phyloP scores from a whole-genome alignment of 352 stramenopile genomes.

The Phytophthora palmivora region DNA sequence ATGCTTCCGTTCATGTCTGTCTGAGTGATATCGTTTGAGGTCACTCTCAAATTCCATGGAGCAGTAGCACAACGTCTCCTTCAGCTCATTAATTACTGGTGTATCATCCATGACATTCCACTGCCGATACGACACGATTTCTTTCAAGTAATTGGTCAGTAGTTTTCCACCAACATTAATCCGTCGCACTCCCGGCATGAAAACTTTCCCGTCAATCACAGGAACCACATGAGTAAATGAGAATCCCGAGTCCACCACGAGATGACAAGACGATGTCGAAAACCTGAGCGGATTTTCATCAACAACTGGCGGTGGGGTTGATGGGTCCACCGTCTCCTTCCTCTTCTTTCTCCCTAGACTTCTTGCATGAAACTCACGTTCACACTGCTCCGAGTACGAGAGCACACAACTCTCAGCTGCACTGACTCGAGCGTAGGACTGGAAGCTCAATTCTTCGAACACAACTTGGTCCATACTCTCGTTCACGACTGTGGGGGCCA shows the following conservation, averaged over 20 bases:
- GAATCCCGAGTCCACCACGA: slow-evolving; percentile 95
- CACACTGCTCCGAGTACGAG: slow-evolving; percentile 54
- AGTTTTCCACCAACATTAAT: slow-evolving; percentile 96
- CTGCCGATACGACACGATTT: slow-evolving; percentile 95
- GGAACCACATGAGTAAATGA: slow-evolving; percentile 96
- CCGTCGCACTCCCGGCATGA: slow-evolving; percentile 55
- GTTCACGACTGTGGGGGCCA: slow-evolving; percentile 59
- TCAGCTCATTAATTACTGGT: slow-evolving; percentile 80
- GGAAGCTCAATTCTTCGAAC: slow-evolving; percentile 81
- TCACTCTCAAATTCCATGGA: slow-evolving; percentile 89
- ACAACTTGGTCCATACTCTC: slow-evolving; percentile 85
- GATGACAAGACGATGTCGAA: slow-evolving; percentile 59
- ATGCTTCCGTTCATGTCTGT: slow-evolving; percentile 49
- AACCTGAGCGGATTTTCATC: slow-evolving; percentile 44
- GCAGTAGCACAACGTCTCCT: slow-evolving; percentile 92
- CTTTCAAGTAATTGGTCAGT: slow-evolving; percentile 97
- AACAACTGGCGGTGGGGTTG: neutral
- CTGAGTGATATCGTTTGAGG: slow-evolving; percentile 52
- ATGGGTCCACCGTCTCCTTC: slow-evolving; percentile 10
- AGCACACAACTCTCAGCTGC: slow-evolving; percentile 71
- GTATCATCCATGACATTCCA: slow-evolving; percentile 96
- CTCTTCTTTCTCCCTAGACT: slow-evolving; percentile 26
- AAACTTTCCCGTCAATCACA: slow-evolving; percentile 76
- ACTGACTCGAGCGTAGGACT: slow-evolving; percentile 54
- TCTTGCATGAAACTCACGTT: slow-evolving; percentile 35